Evolutionary conservation across 2,329 filamentous ascomycete species (phyloP), one percentile per base, ranked within the genome.

Genomic region (Aspergillus vadensis): DNA sequence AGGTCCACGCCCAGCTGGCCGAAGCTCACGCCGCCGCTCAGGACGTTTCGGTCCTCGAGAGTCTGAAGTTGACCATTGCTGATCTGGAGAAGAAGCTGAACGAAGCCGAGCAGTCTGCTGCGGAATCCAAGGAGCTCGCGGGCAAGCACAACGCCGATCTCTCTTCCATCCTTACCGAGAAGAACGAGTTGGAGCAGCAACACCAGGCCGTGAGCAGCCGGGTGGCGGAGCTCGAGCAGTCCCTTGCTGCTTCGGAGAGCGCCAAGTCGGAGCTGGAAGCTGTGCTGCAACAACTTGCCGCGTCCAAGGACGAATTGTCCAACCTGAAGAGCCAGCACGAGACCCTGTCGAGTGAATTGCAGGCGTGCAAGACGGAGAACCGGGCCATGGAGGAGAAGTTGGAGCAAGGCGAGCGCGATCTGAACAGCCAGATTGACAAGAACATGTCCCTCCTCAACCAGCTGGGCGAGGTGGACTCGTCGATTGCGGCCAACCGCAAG

Each of bases 221-320:
- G 60, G 81, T 96, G 51, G 91, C 96, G 58, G 90, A 92, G 30
- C 95, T 97, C 74, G 92, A 93, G 59, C 84, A 90, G 69, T 91
- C 92, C 36, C 81, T 96, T 62, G 89, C 89, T 27, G 88, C 92
- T 65, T 91, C 91, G 64, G 95, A 96, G 84, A 84, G 80, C 61
- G 79, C 83, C 62, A 86, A 87, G 79, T 86, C 87, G 73, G 84
- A 91, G 52, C 78, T 89, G 56, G 89, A 88, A 78, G 81, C 81
- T 14, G 82, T 88, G 41, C 85, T 86, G 78, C 86, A 87, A 73
- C 70, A 78, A 55, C 70, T 77, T 9, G 65, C 70, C 23, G 66
- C 70, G n/a, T 67, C 70, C 17, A 70, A 73, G 30, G 72, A 75
- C n/a, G 71, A 77, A 57, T 56, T 76, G 49, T 59, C 66, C 2